Base-by-base conservation (phyloP, 2,329 filamentous ascomycete genomes). In the Fusarium illudens region DNA sequence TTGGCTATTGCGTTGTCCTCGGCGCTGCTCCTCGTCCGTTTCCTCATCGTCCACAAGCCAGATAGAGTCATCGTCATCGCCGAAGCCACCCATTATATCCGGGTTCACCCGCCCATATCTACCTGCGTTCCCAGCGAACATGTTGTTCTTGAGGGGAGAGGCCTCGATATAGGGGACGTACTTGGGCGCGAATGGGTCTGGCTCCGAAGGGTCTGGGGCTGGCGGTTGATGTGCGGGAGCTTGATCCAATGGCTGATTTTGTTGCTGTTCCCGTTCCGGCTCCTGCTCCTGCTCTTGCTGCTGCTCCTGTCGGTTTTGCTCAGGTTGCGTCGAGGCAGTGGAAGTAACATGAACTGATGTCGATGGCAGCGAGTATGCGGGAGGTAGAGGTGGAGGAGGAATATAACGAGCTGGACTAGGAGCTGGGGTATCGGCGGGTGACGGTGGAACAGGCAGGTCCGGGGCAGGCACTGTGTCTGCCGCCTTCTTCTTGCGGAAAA, bases 81-180 rank as follows among this genome's bases (percentile, higher is more conserved):
- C 75, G 39, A 78, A 79, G 2, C 72, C 73, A 15, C 67, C 65
- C 61, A 78, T 73, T 13, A 78, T 77, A 15, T 71, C 71, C 6
- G 75, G 68, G 48, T 73, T 79, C 19, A 79, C 61, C 6, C 67
- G 66, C 9, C 75, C 73, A 48, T 80, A 79, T 20, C 75, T 55
- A 11, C 66, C 65, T 25, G 70, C 59, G 15, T 65, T 58, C 11
- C 50, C 52, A 9, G 66, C 71, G 27, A 74, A 71, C 73, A 77
- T 78, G 58, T 72, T 74, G 60, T 58, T 73, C 33, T 65, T 71
- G 33, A 75, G 67, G 15, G 72, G 68, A 7, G 71, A 60, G 3
- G 66, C 62, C 22, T 77, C 71, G 27, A 70, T 56, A 44, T 70
- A 71, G 9, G 71, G 63, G 32, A 73, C 69, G 64, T 73, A 68